Evolutionary conservation across 306 rosid species (phyloP).

Genomic region (Vigna angularis): DNA sequence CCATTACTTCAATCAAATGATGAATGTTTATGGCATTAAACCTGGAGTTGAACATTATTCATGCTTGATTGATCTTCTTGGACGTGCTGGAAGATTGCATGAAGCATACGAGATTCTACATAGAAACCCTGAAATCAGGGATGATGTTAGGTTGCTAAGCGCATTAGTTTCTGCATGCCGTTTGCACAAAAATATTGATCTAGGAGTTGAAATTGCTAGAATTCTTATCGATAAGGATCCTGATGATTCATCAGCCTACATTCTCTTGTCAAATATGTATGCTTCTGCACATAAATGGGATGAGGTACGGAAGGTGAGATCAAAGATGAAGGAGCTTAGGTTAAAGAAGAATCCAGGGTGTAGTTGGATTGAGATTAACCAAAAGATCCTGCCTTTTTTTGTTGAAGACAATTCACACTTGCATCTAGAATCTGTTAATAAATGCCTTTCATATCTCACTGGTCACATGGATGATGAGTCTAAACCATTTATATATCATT

Average conservation of each 20-base stretch:
- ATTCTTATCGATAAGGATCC: conserved; percentile 66
- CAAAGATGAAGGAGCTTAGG: conserved; percentile 73
- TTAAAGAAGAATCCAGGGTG: conserved; percentile 81
- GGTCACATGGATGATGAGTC: conserved; percentile 67
- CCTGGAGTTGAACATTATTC: conserved; percentile 79
- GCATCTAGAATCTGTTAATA: conserved; percentile 56
- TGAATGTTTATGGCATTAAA: conserved; percentile 55
- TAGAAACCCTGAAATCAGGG: conserved; percentile 60
- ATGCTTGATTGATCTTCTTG: conserved; percentile 84
- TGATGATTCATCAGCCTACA: conserved; percentile 66
- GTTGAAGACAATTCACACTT: conserved; percentile 66
- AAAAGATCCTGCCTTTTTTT: conserved; percentile 69
- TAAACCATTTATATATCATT: conserved; percentile 35
- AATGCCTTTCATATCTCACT: conserved; percentile 63
- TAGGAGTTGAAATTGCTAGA: conserved; percentile 67
- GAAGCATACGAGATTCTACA: conserved; percentile 77
- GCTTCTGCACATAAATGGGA: conserved; percentile 75
- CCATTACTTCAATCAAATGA: conserved; percentile 68
- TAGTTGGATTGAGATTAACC: conserved; percentile 84
- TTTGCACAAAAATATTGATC: conserved; percentile 59
- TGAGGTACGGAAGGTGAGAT: conserved; percentile 68
- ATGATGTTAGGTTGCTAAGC: conserved; percentile 65
- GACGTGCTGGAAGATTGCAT: conserved; percentile 80
- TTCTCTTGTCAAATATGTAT: conserved; percentile 68
- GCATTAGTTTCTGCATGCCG: conserved; percentile 75